Conservation (phyloP, 306 rosid species). For the Prosopis cineraria region DNA sequence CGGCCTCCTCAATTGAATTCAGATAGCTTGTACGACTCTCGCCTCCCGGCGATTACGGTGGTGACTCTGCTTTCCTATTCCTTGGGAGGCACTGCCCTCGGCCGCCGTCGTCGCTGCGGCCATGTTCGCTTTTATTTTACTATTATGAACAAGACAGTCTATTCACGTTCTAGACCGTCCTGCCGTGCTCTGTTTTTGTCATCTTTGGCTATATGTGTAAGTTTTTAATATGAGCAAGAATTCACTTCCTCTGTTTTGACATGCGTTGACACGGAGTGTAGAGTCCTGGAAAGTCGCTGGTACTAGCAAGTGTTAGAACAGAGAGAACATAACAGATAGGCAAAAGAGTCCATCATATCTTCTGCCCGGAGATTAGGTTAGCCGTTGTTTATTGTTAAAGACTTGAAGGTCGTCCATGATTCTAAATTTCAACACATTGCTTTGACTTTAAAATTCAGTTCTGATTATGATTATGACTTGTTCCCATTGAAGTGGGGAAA, state of each 20-base stretch:
- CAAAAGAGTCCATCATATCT: constrained; percentile 69
- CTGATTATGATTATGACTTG: neutral
- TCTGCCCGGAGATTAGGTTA: constrained; percentile 74
- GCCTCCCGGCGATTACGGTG: constrained; percentile 83
- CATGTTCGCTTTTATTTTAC: constrained; percentile 46
- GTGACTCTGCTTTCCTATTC: constrained; percentile 58
- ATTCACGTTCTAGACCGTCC: neutral
- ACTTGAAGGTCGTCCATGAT: too few species aligned
- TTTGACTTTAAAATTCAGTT: neutral
- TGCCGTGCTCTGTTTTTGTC: constrained; percentile 3
- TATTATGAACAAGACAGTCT: neutral
- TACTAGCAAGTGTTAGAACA: constrained; percentile 58
- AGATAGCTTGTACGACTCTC: constrained; percentile 69
- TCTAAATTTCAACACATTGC: neutral
- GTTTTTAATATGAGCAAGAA: neutral
- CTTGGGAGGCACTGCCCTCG: constrained; percentile 76
- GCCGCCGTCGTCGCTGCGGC: constrained; percentile 81
- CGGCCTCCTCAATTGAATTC: constrained; percentile 69
- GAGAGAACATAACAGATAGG: too few species aligned
- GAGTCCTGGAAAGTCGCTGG: constrained; percentile 73
- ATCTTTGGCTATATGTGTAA: neutral
- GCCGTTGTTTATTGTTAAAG: neutral
- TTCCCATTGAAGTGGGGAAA: neutral
- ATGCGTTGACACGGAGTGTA: constrained; percentile 24
- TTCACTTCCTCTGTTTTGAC: neutral